Percentiles rank a stretch among this genome's conserved stretches.
Conservation (phyloP, 257 asterid species). For the Jasminum sambac region DNA sequence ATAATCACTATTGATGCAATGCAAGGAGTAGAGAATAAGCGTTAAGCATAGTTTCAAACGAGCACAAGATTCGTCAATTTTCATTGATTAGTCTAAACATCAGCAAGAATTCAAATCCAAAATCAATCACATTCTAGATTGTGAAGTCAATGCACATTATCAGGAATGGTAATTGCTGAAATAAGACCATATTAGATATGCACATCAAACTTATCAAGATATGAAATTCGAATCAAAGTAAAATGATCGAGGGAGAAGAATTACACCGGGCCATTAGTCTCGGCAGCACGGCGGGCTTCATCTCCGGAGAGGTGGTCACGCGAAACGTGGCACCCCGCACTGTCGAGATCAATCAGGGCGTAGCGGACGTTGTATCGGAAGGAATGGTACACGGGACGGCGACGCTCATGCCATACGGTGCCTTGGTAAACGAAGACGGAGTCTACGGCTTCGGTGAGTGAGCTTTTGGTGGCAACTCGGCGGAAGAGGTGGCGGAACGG, state of each 20-base stretch:
- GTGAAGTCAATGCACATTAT: background rate
- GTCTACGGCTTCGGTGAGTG: constrained; percentile 10
- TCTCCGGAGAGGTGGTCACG: constrained; percentile 62
- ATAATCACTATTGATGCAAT: no score
- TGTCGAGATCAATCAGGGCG: constrained; percentile 78
- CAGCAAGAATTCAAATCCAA: background rate
- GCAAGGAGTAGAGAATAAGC: background rate
- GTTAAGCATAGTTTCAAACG: background rate
- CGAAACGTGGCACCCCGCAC: constrained; percentile 36
- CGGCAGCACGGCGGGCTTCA: constrained; percentile 60
- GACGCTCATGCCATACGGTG: constrained; percentile 93
- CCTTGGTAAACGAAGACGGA: constrained; percentile 62
- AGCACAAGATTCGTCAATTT: constrained; percentile 3
- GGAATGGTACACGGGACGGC: constrained; percentile 85
- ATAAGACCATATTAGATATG: background rate
- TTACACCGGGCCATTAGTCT: constrained; percentile 84
- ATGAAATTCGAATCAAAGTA: constrained; percentile 6
- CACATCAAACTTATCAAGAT: background rate
- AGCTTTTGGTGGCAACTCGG: constrained; percentile 27
- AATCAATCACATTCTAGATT: background rate
- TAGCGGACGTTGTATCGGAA: constrained; percentile 81
- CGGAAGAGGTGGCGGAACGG: constrained; percentile 51
- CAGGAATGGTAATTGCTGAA: background rate
- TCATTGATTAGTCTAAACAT: background rate
- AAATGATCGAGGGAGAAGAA: constrained; percentile 10